These are phyloP conservation scores for Chaetoscypha palmicola DNA, from an alignment of 2,329 filamentous ascomycete species.

Conservation along the genomic window DNA sequence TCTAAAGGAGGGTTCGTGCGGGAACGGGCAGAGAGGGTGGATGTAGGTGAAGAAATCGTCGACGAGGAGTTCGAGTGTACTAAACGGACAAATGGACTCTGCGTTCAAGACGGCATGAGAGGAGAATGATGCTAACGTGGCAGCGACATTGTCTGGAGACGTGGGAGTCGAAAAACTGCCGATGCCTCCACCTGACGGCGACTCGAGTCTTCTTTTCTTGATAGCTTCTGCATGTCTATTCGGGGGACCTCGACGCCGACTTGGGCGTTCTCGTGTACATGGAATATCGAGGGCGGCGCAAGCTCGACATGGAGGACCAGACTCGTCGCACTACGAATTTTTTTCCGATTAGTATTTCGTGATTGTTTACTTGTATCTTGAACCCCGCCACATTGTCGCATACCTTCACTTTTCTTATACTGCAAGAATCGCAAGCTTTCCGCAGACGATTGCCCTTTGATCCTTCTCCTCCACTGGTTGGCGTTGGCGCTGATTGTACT, in stretches of 20 bases:
- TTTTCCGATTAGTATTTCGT: neutral
- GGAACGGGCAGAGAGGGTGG: constrained; percentile 69
- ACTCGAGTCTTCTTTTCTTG: constrained; percentile 48
- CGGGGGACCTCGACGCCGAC: constrained; percentile 55
- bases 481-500: neutral
- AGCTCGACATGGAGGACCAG: constrained; percentile 58
- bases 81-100: constrained; percentile 64
- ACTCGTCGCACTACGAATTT: constrained; percentile 54
- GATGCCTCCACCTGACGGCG: constrained; percentile 8
- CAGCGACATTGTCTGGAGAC: constrained; percentile 29
- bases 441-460: constrained; percentile 34
- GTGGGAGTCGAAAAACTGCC: constrained; percentile 24
- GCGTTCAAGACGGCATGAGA: constrained; percentile 43
- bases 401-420: constrained; percentile 47
- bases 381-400: constrained; percentile 2
- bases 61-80: constrained; percentile 60
- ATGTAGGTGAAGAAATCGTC: constrained; percentile 82
- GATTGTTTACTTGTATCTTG: neutral
- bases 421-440: constrained; percentile 47
- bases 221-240: constrained; percentile 61
- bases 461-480: constrained; percentile 17
- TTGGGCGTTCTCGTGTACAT: constrained; percentile 59
- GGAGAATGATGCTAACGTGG: constrained; percentile 29
- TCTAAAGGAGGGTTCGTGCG: constrained; percentile 71
- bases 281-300: constrained; percentile 59